Percentiles rank a stretch among this genome's conserved stretches.
Evolutionary conservation across 148 eudicot species (phyloP).

Genomic region (Euryodendron excelsum): DNA sequence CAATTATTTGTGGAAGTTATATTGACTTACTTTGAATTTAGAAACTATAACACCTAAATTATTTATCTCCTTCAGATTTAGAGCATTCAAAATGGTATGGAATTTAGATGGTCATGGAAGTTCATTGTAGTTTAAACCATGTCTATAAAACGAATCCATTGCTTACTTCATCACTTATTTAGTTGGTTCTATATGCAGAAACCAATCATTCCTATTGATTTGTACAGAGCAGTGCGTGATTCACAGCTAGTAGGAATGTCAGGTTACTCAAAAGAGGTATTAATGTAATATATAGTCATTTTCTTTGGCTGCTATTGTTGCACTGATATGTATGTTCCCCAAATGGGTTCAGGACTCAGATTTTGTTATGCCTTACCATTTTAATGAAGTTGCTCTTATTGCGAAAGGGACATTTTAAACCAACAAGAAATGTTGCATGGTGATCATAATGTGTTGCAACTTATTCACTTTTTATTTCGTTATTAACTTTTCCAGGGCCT

Average conservation of each 20-base stretch:
- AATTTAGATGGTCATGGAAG: neutral
- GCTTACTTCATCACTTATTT: neutral
- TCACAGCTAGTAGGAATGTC: constrained; percentile 87
- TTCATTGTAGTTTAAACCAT: neutral
- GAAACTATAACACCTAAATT: neutral
- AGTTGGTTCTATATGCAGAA: constrained; percentile 49
- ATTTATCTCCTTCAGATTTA: neutral
- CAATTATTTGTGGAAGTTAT: neutral
- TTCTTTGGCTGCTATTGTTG: neutral
- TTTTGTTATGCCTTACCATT: neutral
- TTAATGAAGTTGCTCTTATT: neutral
- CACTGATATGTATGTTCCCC: neutral
- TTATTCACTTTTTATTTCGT: neutral
- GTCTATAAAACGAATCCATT: neutral
- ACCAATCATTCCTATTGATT: constrained; percentile 77
- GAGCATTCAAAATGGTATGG: neutral
- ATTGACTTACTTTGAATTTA: neutral
- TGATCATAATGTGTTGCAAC: neutral
- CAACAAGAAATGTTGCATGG: neutral
- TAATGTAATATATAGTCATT: neutral
- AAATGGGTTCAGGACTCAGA: neutral
- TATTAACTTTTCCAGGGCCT: constrained; percentile 53
- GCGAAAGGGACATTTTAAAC: neutral
- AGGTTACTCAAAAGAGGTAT: constrained; percentile 89
- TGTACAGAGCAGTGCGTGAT: constrained; percentile 80